Conservation (phyloP, 345 rosid species). For the Camelina neglecta region DNA sequence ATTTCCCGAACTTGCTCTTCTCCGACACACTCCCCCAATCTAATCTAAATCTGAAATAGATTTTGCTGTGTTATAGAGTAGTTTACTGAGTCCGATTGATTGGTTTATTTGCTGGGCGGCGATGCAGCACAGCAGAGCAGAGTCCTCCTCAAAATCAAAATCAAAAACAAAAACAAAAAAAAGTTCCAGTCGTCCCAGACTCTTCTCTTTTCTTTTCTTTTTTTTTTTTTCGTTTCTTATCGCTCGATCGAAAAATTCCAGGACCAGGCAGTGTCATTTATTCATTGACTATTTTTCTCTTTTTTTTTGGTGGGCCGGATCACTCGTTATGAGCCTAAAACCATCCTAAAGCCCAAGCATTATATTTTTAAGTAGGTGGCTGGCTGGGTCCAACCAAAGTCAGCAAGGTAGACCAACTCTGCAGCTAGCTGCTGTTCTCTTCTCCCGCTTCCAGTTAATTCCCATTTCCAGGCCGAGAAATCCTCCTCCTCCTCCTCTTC, state of each 20-base stretch:
- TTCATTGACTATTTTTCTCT: slow-evolving; percentile 28
- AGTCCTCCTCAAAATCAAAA: slow-evolving; percentile 1
- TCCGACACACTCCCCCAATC: neutral
- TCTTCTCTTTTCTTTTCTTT: neutral
- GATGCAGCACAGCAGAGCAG: slow-evolving; percentile 21
- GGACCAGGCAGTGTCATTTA: too few relatives aligned
- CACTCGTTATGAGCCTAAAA: neutral
- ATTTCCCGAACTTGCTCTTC: slow-evolving; percentile 8
- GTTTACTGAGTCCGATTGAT: neutral
- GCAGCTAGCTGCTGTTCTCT: slow-evolving; percentile 22
- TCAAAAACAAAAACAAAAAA: neutral
- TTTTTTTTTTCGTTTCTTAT: neutral
- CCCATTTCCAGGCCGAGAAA: neutral
- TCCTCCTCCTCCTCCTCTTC: neutral
- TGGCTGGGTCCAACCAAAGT: slow-evolving; percentile 29
- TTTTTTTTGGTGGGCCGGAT: neutral
- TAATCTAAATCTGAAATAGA: neutral
- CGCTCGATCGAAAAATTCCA: slow-evolving; percentile 15
- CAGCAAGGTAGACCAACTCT: slow-evolving; percentile 20
- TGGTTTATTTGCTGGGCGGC: slow-evolving; percentile 27
- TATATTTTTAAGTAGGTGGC: neutral
- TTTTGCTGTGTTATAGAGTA: neutral
- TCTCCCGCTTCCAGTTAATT: slow-evolving; percentile 9
- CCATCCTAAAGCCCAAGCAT: slow-evolving; percentile 12
- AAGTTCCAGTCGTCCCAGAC: slow-evolving; percentile 27